Conservation (phyloP, 2,329 filamentous ascomycete genomes). For the Hypoxylon sp. region DNA sequence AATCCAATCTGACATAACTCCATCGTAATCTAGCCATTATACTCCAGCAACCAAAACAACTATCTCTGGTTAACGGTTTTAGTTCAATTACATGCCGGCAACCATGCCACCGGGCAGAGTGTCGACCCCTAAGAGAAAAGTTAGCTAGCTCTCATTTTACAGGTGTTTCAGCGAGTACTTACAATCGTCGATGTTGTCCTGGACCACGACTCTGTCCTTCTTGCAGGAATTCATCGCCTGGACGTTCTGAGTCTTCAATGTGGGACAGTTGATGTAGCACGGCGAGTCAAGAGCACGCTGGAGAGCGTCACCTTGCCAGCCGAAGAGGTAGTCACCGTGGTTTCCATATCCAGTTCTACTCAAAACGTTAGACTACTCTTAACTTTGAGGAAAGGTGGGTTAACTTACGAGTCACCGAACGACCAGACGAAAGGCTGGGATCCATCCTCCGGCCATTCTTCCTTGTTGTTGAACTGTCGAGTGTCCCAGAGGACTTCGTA, state of each 20-base stretch:
- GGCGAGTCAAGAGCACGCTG: constrained; percentile 55
- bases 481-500: constrained; percentile 59
- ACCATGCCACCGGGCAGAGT: constrained; percentile 39
- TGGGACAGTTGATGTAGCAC: constrained; percentile 55
- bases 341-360: constrained; percentile 55
- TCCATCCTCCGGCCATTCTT: constrained; percentile 57
- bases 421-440: constrained; percentile 56
- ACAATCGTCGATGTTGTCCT: constrained; percentile 41
- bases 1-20: not conserved
- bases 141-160: constrained; percentile 17
- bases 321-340: constrained; percentile 58
- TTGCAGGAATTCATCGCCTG: constrained; percentile 39
- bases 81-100: constrained; percentile 29
- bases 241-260: constrained; percentile 45
- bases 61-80: not conserved
- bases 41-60: not conserved
- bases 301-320: constrained; percentile 55
- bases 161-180: constrained; percentile 3
- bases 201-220: constrained; percentile 30
- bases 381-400: not conserved
- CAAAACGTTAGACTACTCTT: not conserved
- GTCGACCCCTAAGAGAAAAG: constrained; percentile 19
- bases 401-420: constrained; percentile 50
- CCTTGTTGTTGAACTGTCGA: constrained; percentile 55
- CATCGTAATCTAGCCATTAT: not conserved